Evolutionary conservation across 2,329 filamentous ascomycete species (phyloP).

Genomic region (Sclerotinia nivalis): DNA sequence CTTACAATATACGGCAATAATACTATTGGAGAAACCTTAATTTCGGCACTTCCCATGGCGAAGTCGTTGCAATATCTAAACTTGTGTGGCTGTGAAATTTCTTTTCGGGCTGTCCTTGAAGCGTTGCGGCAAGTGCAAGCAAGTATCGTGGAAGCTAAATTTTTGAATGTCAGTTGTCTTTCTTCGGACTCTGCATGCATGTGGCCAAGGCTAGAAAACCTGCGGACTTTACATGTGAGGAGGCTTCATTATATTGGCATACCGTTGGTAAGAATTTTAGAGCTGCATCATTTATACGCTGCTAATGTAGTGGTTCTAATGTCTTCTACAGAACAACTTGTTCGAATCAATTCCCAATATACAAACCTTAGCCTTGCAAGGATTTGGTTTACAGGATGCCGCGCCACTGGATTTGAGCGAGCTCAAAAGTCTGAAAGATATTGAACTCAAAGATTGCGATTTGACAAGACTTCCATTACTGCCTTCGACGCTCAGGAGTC

Average conservation of each 20-base stretch:
- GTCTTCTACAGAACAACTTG: neutral
- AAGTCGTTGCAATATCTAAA: slow-evolving; percentile 31
- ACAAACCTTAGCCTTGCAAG: slow-evolving; percentile 2
- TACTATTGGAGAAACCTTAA: slow-evolving; percentile 36
- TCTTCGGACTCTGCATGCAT: slow-evolving; percentile 6
- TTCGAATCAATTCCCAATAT: slow-evolving; percentile 9
- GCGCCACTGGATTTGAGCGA: neutral
- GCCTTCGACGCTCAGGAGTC: slow-evolving; percentile 35
- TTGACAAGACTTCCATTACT: slow-evolving; percentile 31
- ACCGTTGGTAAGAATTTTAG: neutral
- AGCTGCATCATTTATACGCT: neutral
- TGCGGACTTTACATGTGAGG: slow-evolving; percentile 28
- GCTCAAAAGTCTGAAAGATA: slow-evolving; percentile 11
- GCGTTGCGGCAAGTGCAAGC: slow-evolving; percentile 28
- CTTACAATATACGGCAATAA: slow-evolving; percentile 34
- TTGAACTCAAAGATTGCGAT: slow-evolving; percentile 32
- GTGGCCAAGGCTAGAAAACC: slow-evolving; percentile 26
- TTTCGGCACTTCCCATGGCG: slow-evolving; percentile 29
- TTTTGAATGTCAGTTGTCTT: slow-evolving; percentile 23
- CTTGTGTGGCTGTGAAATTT: slow-evolving; percentile 29
- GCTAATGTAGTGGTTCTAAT: neutral
- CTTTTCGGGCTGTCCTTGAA: slow-evolving; percentile 23
- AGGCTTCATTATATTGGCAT: neutral
- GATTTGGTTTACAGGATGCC: neutral
- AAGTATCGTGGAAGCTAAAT: slow-evolving; percentile 31